These are phyloP conservation scores for Termitomyces sp. DNA, from an alignment of 768 basidiomycete species.

Conservation along the genomic window DNA sequence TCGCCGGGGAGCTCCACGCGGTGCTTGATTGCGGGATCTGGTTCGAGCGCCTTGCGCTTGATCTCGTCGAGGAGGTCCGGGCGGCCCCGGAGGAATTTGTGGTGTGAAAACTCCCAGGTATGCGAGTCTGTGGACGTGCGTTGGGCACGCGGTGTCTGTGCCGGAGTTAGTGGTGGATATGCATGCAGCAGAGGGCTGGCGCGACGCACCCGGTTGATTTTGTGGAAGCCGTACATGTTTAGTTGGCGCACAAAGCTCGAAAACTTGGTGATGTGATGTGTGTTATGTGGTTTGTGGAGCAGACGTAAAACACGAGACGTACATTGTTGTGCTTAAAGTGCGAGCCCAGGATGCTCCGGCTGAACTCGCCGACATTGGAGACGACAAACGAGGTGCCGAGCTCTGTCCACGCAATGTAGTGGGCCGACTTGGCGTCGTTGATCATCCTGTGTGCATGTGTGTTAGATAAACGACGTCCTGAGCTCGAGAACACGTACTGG, in stretches of 20 bases:
- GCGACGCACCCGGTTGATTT: conserved; percentile 76
- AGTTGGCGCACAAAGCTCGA: conserved; percentile 92
- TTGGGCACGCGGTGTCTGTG: conserved; percentile 77
- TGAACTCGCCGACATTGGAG: conserved; percentile 84
- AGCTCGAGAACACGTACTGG: conserved; percentile 44
- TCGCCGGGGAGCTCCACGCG: conserved; percentile 82
- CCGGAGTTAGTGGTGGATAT: background rate
- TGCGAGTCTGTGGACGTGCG: conserved; percentile 79
- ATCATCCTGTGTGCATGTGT: conserved; percentile 73
- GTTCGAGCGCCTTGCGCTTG: conserved; percentile 82
- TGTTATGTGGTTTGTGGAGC: background rate
- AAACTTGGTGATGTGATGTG: conserved; percentile 62
- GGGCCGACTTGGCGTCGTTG: conserved; percentile 74
- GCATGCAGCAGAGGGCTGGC: background rate
- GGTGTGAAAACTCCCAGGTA: conserved; percentile 88
- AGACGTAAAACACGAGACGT: conserved; percentile 21
- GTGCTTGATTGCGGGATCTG: conserved; percentile 68
- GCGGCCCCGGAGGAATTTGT: conserved; percentile 79
- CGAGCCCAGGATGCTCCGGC: conserved; percentile 76
- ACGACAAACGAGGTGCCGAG: conserved; percentile 84
- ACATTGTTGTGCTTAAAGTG: conserved; percentile 94
- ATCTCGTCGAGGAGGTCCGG: conserved; percentile 84
- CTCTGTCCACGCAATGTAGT: conserved; percentile 83
- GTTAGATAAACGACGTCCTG: too few species aligned
- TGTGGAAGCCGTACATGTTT: conserved; percentile 97